Base-by-base conservation (phyloP, 2,329 filamentous ascomycete species). In the Penicillium palitans region DNA sequence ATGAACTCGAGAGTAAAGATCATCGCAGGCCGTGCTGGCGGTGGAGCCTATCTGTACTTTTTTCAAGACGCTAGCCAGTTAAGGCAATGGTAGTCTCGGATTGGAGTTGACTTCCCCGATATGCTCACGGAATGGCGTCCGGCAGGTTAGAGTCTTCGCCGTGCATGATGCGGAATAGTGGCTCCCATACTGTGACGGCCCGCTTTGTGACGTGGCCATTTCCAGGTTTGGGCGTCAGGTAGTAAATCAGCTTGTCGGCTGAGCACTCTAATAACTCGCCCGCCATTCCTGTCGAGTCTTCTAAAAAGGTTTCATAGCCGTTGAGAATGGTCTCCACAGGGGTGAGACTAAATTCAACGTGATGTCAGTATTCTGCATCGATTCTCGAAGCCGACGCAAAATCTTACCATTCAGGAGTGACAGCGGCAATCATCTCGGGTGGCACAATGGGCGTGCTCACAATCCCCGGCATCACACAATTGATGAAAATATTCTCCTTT, bases 401-500 rank as follows among this genome's bases (percentile, higher is more conserved):
- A n/a, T 52, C 62, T 61, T 39, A 69, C 66, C 66, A 68, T 57
- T 69, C 65, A n/a, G 69, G 68, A 46, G 69, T 70, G 3, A 80
- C 76, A 15, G 78, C 78, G 2, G 68, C 73, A 6, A 78, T 72
- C 74, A 81, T 77, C 47, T 74, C 75, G 1, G 72, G 76, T 2
- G 80, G 79, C 27, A 82, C 72, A 46, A 80, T 78, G 4, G 71
- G 73, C 1, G 81, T 83, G 21, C 71, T 69, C 37, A 82, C 77
- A 33, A 78, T 76, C 2, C 80, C 81, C 0, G 81, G 80, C 57
- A 81, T 74, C 6, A 83, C 74, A 31, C 71, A 74, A 62, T 82
- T 83, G 65, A 83, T 74, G 8, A 72, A 67, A 47, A 82, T 80
- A 46, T 78, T 76, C 42, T 83, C 80, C 62, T 82, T 81, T 51